phyloP scores from a whole-genome alignment of 108 stramenopile species.

The Skeletonema marinoi region DNA sequence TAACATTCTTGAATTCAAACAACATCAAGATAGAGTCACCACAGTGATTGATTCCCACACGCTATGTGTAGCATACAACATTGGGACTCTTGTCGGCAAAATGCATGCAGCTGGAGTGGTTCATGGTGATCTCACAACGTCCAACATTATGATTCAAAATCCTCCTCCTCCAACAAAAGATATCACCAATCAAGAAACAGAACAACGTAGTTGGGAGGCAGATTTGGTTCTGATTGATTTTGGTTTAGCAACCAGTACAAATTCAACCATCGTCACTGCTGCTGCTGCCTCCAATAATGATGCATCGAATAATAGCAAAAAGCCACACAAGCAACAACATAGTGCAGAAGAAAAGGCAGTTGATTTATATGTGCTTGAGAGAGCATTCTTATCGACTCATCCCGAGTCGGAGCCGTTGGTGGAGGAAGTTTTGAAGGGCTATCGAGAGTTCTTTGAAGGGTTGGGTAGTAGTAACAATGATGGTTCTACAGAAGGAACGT shows the following conservation, averaged over 20 bases:
- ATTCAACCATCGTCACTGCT: slow-evolving; percentile 6
- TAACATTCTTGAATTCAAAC: background rate
- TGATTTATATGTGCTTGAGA: slow-evolving; percentile 96
- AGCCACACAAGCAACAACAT: slow-evolving; percentile 56
- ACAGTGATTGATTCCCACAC: slow-evolving; percentile 37
- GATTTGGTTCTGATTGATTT: slow-evolving; percentile 90
- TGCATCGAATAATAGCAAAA: slow-evolving; percentile 7
- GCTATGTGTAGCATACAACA: slow-evolving; percentile 44
- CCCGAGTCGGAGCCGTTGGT: slow-evolving; percentile 77
- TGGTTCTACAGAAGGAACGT: background rate
- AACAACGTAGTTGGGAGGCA: slow-evolving; percentile 7
- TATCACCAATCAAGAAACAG: background rate
- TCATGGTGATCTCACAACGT: slow-evolving; percentile 98
- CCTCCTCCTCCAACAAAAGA: slow-evolving; percentile 17
- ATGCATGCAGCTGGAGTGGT: slow-evolving; percentile 89
- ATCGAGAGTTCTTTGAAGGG: slow-evolving; percentile 52
- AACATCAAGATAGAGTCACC: slow-evolving; percentile 31
- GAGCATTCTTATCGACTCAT: slow-evolving; percentile 93
- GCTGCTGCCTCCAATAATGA: background rate
- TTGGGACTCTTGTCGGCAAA: slow-evolving; percentile 82
- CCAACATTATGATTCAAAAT: slow-evolving; percentile 85
- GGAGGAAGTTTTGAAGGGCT: slow-evolving; percentile 61
- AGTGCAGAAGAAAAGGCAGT: slow-evolving; percentile 95
- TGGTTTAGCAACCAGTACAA: slow-evolving; percentile 70
- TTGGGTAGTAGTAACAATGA: slow-evolving; percentile 31